Evolutionary conservation across 345 rosid species (phyloP).

Genomic region (Boechera retrofracta): DNA sequence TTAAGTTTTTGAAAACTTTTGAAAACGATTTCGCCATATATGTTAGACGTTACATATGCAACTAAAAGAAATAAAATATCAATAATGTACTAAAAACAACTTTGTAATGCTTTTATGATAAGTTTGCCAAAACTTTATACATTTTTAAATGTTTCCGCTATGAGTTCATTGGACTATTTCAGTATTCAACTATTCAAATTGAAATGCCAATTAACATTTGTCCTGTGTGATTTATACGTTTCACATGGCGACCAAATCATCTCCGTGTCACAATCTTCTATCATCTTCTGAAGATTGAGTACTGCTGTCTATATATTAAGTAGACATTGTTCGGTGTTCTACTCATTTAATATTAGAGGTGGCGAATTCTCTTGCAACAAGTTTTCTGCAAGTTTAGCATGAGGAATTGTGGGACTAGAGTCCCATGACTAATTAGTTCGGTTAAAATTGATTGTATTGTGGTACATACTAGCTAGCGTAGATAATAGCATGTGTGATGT

Average conservation of each 20-base stretch:
- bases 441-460: constrained; percentile 1
- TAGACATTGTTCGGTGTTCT: background rate
- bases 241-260: constrained; percentile 4
- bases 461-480: background rate
- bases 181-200: background rate
- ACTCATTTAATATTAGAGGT: background rate
- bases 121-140: background rate
- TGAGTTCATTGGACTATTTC: background rate
- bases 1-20: background rate
- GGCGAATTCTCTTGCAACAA: background rate
- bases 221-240: background rate
- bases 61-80: background rate
- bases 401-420: background rate
- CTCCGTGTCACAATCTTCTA: background rate
- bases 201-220: background rate
- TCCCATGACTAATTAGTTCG: constrained; percentile 4
- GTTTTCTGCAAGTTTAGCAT: constrained; percentile 9
- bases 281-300: background rate
- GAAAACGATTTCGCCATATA: background rate
- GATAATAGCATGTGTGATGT: background rate
- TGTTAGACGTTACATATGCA: background rate
- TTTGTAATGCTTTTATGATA: background rate
- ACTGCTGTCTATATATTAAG: background rate
- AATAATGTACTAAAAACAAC: background rate
- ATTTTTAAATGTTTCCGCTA: background rate